Evolutionary conservation across 2,329 filamentous ascomycete species (phyloP).

Genomic region (Clonostachys byssicola): DNA sequence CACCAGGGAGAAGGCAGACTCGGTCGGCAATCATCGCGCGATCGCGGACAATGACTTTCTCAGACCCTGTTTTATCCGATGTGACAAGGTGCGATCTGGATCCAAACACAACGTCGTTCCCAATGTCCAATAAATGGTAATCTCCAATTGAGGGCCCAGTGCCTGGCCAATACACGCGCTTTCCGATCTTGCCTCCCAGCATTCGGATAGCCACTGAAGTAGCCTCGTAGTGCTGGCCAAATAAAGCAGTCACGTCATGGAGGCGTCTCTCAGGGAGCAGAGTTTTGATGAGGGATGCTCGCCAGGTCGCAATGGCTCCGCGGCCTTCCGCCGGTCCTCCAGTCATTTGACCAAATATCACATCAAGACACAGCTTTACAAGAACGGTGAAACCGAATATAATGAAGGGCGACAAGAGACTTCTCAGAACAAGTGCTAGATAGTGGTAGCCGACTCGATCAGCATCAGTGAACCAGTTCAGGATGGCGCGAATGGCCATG

Average conservation of each 20-base stretch:
- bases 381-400: constrained; percentile 34
- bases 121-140: constrained; percentile 50
- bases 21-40: constrained; percentile 54
- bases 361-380: constrained; percentile 33
- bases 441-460: constrained; percentile 45
- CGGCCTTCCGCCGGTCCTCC: constrained; percentile 20
- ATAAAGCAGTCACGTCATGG: constrained; percentile 42
- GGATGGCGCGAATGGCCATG: constrained; percentile 31
- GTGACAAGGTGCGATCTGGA: constrained; percentile 49
- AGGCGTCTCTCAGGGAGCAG: constrained; percentile 37
- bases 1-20: constrained; percentile 46
- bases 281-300: constrained; percentile 34
- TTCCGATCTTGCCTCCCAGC: constrained; percentile 47
- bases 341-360: constrained; percentile 27
- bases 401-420: constrained; percentile 34
- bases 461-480: constrained; percentile 43
- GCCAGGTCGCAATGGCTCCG: constrained; percentile 34
- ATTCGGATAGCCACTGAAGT: constrained; percentile 45
- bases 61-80: constrained; percentile 44
- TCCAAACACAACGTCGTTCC: constrained; percentile 56
- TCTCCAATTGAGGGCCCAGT: constrained; percentile 48
- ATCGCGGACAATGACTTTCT: constrained; percentile 38
- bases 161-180: constrained; percentile 53
- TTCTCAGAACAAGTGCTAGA: constrained; percentile 35
- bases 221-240: constrained; percentile 50